Conservation (phyloP, 176 grass and related monocot genomes). For the barley (Hordeum vulgare) region MorexV3_pseudomolecules_assembly NC_058519.1:383615749-383616248, state of each 20-base stretch:
- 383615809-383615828: conserved; percentile 29
- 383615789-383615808: conserved; percentile 55
- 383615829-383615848: conserved; percentile 44
- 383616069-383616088: conserved; percentile 58
- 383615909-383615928: conserved; percentile 51
- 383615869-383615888: conserved; percentile 51
- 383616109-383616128: conserved; percentile 52
- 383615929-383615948: conserved; percentile 48
- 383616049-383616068: conserved; percentile 62
- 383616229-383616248: conserved; percentile 42
- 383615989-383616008: conserved; percentile 75
- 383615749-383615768: conserved; percentile 86
- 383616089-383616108: conserved; percentile 55
- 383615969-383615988: conserved; percentile 75
- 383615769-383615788: conserved; percentile 96
- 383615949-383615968: conserved; percentile 51
- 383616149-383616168: conserved; percentile 46
- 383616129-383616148: conserved; percentile 28
- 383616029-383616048: conserved; percentile 51
- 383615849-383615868: conserved; percentile 46
- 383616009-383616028: conserved; percentile 74
- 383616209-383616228: conserved; percentile 38
- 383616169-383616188: conserved; percentile 55
- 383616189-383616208: conserved; percentile 42
- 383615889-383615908: conserved; percentile 37